Evolutionary conservation across 345 rosid genomes (phyloP).

Genomic region (Brassica napus): Da-Ae NC_063449.1:33040001-33040500

Average conservation of each 20-base stretch:
- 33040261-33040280: background rate
- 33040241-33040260: background rate
- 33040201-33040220: slow-evolving; percentile 24
- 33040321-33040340: background rate
- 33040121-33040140: slow-evolving; percentile 30
- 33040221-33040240: slow-evolving; percentile 20
- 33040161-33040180: slow-evolving; percentile 10
- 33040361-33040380: background rate
- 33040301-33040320: slow-evolving; percentile 8
- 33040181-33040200: slow-evolving; percentile 16
- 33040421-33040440: background rate
- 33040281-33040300: background rate
- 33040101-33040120: slow-evolving; percentile 43
- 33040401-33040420: background rate
- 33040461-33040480: too few relatives aligned
- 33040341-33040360: background rate
- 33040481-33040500: too few relatives aligned
- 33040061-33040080: slow-evolving; percentile 73
- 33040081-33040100: slow-evolving; percentile 75
- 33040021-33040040: slow-evolving; percentile 90
- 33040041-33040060: slow-evolving; percentile 76
- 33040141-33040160: slow-evolving; percentile 17
- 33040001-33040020: slow-evolving; percentile 79
- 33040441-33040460: background rate
- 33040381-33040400: background rate